Conservation (phyloP, 805 yeast species). For the Schizosaccharomyces pombe region DNA sequence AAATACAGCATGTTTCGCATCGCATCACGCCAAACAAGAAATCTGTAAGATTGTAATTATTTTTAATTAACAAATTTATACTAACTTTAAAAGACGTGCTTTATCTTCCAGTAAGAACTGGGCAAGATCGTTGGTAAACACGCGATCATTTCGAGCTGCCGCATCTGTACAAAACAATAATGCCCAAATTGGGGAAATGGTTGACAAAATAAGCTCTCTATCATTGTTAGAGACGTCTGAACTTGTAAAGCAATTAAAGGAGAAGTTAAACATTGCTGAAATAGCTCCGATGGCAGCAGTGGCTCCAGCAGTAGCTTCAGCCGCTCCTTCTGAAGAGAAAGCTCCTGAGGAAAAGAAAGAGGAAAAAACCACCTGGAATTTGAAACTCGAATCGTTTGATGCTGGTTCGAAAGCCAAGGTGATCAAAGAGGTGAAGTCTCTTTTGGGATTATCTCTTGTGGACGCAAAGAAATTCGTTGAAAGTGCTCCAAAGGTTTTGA, state of each 20-base stretch:
- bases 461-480: constrained; percentile 96
- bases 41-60: too few relatives aligned
- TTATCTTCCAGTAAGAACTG: too few relatives aligned
- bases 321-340: constrained; percentile 46
- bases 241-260: constrained; percentile 35
- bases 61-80: too few relatives aligned
- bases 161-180: constrained; percentile 11
- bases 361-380: constrained; percentile 76
- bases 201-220: constrained; percentile 70
- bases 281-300: constrained; percentile 44
- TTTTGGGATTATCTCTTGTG: constrained; percentile 77
- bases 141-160: neutral
- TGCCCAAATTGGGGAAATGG: constrained; percentile 71
- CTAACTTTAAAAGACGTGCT: too few relatives aligned
- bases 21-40: neutral
- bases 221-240: constrained; percentile 86
- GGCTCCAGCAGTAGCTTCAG: constrained; percentile 39
- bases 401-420: constrained; percentile 90
- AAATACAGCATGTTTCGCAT: neutral
- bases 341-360: constrained; percentile 52
- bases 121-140: too few relatives aligned
- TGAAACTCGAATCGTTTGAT: constrained; percentile 83
- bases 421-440: constrained; percentile 84
- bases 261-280: constrained; percentile 65
- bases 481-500: constrained; percentile 84